Base-by-base conservation (phyloP, 2,329 filamentous ascomycete genomes). In the Tolypocladium amazonense region DNA sequence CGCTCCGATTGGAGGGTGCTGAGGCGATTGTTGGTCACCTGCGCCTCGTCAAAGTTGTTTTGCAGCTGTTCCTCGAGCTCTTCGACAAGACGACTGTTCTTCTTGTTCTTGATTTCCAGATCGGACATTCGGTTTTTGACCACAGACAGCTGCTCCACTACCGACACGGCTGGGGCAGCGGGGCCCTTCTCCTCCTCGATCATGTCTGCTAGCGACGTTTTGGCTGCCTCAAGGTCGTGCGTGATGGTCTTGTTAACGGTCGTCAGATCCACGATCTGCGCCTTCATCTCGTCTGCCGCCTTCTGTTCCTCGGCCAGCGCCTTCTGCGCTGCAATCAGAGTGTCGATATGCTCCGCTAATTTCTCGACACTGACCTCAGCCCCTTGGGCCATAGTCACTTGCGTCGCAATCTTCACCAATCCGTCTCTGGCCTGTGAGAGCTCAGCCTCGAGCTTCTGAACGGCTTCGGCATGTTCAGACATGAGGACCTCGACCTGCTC, bases 11-110 rank as follows among this genome's bases (percentile, higher is more conserved):
- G 88, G 56, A 93, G 79, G 56, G 89, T 87, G 58, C 92, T 97
- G 58, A 97, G 78, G 58, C 93, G 87, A 76, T 96, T 96, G 72
- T 85, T 92, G 15, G 88, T 87, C 61, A 85, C 79, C 70, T 97
- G 90, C 62, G 93, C 92, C 71, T 96, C 90, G 69, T 99, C 94
- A 74, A 92, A 99, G 76, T 94, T 97, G 71, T 83, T 90, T 70
- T 93, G 92, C 58, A 99, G 85, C 73, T 99, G 94, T 68, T 97
- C 93, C 74, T 99, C 94, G 6, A 99, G 86, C 75, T 99, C 93
- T 72, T 97, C 91, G 11, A 99, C 90, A 15, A 99, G 80, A 27
- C 91, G 86, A 50, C 90, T 89, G 73, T 94, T 95, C 81, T 96
- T 97, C 77, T 91, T 88, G 79, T 95, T 96, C 75, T 81, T 81